Conservation (phyloP, 306 rosid species). For the Crotalaria pallida region DNA sequence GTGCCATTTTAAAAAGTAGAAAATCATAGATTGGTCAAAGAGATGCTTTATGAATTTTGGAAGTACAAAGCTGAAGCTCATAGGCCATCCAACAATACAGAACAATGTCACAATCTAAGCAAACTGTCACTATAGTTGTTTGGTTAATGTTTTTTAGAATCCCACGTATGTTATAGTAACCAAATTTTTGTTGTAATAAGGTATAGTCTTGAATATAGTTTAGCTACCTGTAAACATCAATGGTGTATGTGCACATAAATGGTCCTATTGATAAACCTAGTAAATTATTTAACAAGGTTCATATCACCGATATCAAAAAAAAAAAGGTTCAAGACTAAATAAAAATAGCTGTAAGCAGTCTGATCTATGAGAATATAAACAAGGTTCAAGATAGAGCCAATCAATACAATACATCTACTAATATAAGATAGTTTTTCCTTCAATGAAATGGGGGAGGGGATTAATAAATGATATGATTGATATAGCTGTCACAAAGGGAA, state of each 20-base stretch:
- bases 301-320: no score
- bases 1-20: neutral
- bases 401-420: neutral
- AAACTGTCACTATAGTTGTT: neutral
- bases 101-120: neutral
- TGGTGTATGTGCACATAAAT: neutral
- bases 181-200: neutral
- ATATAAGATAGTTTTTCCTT: neutral
- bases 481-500: neutral
- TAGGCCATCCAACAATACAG: conserved; percentile 2
- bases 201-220: neutral
- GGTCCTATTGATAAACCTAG: neutral
- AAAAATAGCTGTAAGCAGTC: neutral
- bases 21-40: neutral
- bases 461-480: neutral
- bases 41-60: neutral
- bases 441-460: neutral
- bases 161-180: neutral
- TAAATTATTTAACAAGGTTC: neutral
- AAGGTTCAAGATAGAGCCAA: neutral
- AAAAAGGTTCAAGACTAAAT: neutral
- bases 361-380: neutral
- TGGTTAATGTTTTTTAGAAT: neutral
- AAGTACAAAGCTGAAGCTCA: neutral
- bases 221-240: neutral